Evolutionary conservation across 139 green algal genomes (phyloP).

Genomic region (Picochlorum costavermella): DNA sequence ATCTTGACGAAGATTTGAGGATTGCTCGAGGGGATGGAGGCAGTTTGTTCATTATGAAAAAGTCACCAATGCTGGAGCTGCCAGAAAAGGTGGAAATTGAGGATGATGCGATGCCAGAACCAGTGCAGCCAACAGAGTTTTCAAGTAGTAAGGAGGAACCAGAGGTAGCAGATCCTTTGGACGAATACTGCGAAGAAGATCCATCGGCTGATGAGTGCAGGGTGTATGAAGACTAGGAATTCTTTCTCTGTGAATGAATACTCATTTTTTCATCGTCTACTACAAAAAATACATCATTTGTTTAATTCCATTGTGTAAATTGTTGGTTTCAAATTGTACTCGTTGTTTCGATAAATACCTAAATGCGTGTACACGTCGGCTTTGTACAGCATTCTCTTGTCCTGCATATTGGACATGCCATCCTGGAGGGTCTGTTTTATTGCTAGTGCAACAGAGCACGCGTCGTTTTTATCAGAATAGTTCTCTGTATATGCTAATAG

Average conservation of each 20-base stretch:
- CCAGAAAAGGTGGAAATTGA: constrained; percentile 1
- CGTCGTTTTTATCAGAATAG: constrained; percentile 17
- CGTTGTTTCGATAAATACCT: constrained; percentile 15
- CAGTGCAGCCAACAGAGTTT: not conserved
- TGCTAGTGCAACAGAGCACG: not conserved
- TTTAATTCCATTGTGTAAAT: constrained; percentile 7
- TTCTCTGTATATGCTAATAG: constrained; percentile 18
- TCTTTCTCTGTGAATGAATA: no score
- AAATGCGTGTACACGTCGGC: constrained; percentile 26
- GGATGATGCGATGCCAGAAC: not conserved
- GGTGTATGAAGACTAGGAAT: no score
- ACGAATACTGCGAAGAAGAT: not conserved
- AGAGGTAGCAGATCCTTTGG: not conserved
- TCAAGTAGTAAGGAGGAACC: not conserved
- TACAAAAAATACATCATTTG: no score
- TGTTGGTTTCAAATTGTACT: constrained; percentile 10
- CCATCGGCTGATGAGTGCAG: not conserved
- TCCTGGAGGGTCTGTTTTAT: not conserved
- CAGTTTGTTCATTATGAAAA: constrained; percentile 54
- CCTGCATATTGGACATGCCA: not conserved
- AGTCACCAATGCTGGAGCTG: constrained; percentile 5
- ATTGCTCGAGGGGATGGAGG: constrained; percentile 58
- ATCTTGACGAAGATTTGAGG: constrained; percentile 63
- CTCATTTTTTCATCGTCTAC: no score
- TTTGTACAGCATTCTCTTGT: constrained; percentile 28